Evolutionary conservation across 257 asterid species (phyloP).

Genomic region (Pogostemon cablin): DNA sequence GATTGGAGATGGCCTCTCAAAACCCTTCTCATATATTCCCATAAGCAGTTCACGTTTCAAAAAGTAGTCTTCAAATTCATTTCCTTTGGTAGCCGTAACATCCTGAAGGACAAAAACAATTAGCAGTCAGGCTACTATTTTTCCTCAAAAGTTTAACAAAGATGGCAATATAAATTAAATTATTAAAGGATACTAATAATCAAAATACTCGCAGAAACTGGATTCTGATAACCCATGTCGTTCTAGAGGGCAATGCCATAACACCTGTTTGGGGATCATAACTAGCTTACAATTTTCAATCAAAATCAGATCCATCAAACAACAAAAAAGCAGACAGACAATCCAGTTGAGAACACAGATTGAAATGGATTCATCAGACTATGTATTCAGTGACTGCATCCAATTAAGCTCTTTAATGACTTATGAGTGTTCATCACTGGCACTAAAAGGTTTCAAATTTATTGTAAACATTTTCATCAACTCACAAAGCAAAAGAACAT

Average conservation of each 20-base stretch:
- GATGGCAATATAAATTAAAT: neutral
- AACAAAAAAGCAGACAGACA: neutral
- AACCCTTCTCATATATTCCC: slow-evolving; percentile 97
- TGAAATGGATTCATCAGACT: neutral
- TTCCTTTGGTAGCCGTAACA: slow-evolving; percentile 94
- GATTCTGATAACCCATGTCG: neutral
- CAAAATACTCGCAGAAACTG: slow-evolving; percentile 18
- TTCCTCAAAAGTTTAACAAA: neutral
- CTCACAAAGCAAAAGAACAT: neutral
- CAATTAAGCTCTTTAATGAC: slow-evolving; percentile 13
- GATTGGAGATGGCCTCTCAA: slow-evolving; percentile 91
- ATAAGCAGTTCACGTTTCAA: slow-evolving; percentile 85
- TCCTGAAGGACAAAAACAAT: slow-evolving; percentile 51
- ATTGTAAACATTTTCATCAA: slow-evolving; percentile 1
- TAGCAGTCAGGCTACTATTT: slow-evolving; percentile 21
- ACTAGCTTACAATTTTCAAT: slow-evolving; percentile 3
- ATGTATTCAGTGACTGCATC: neutral
- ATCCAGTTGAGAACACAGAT: slow-evolving; percentile 5
- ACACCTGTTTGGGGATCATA: neutral
- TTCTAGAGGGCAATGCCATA: neutral
- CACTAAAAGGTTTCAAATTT: neutral
- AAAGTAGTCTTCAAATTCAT: slow-evolving; percentile 89
- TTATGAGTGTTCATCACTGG: neutral
- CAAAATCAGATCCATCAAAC: neutral
- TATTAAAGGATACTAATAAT: slow-evolving; percentile 1